phyloP scores from a whole-genome alignment of 495 filamentous ascomycete genomes.

The Lichina pygmaea region DNA sequence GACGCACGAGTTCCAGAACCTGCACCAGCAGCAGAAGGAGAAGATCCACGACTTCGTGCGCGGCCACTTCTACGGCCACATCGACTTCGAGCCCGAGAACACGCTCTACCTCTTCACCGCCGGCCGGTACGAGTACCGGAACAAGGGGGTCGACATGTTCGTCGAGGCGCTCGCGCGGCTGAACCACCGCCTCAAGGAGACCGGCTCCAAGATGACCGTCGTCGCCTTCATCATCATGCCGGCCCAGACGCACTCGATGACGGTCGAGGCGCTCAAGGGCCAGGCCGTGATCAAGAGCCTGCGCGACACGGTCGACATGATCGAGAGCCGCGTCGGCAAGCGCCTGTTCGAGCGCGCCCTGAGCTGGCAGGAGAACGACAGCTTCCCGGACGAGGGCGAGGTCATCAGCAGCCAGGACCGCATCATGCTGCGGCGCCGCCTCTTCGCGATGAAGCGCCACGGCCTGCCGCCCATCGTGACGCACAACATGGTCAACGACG shows the following conservation, averaged over 20 bases:
- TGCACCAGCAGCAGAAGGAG: constrained; percentile 86
- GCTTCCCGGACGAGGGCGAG: constrained; percentile 86
- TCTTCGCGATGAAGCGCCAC: constrained; percentile 90
- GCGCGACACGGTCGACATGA: constrained; percentile 68
- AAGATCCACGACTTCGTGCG: constrained; percentile 97
- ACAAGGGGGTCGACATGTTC: constrained; percentile 99
- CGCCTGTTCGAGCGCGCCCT: constrained; percentile 83
- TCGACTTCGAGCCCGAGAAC: constrained; percentile 87
- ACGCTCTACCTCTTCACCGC: constrained; percentile 97
- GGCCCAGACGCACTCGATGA: constrained; percentile 84
- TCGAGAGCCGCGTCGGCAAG: constrained; percentile 73
- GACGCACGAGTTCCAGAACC: constrained; percentile 96
- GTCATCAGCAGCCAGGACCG: constrained; percentile 76
- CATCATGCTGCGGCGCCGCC: constrained; percentile 66
- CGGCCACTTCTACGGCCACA: constrained; percentile 95
- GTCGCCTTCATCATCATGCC: constrained; percentile 99
- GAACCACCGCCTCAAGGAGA: constrained; percentile 69
- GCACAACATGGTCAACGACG: constrained; percentile 96
- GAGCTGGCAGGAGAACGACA: constrained; percentile 80
- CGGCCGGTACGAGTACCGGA: constrained; percentile 88
- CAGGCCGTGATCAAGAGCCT: constrained; percentile 94
- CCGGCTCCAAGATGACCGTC: constrained; percentile 74
- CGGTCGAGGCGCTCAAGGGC: constrained; percentile 86
- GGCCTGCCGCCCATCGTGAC: constrained; percentile 83
- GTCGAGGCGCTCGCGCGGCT: constrained; percentile 84